These are phyloP conservation scores for Serendipita sp. DNA, from an alignment of 1,284 basidiomycete species.

Conservation along the genomic window DNA sequence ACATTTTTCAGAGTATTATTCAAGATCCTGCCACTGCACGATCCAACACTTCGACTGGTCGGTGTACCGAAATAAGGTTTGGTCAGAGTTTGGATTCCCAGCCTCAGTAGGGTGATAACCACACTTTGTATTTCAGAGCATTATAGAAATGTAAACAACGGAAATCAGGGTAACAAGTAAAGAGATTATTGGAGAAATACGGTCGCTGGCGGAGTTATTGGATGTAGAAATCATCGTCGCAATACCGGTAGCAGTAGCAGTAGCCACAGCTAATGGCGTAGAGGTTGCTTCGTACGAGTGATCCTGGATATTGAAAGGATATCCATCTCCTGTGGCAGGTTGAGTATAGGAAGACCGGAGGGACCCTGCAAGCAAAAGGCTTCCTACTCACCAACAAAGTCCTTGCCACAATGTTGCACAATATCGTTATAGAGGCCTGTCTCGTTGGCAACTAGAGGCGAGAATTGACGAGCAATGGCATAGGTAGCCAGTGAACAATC, in stretches of 20 bases:
- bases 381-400: background rate
- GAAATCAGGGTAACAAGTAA: no score
- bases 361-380: background rate
- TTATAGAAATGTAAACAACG: no score
- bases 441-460: background rate
- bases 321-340: no score
- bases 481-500: background rate
- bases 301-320: background rate
- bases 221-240: background rate
- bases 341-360: background rate
- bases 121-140: no score
- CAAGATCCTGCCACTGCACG: conserved; percentile 8
- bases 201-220: background rate
- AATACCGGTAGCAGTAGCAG: background rate
- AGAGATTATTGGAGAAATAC: no score
- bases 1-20: conserved; percentile 3
- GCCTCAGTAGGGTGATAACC: no score
- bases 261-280: background rate
- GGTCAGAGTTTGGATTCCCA: no score
- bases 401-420: background rate
- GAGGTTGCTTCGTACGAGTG: background rate
- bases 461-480: background rate
- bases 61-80: no score
- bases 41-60: background rate
- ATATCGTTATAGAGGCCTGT: background rate